These are phyloP conservation scores for Phytophthora fragariae DNA, from an alignment of 352 stramenopile species.

Conservation along the genomic window DNA sequence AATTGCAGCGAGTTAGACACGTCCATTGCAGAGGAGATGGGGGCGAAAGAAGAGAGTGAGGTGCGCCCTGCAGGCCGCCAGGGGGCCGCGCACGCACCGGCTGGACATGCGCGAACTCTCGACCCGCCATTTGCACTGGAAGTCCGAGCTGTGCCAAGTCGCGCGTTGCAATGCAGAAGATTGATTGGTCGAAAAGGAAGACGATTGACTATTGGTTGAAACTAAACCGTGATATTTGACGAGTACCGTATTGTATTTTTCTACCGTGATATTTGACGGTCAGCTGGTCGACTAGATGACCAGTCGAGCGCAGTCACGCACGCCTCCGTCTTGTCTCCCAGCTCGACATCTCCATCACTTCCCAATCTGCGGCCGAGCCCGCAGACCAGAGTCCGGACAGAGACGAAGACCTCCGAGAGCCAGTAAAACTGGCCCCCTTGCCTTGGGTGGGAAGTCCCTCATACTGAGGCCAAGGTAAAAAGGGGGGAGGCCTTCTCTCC, in stretches of 20 bases:
- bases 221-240: background rate
- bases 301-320: background rate
- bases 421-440: too few species aligned
- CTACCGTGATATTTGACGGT: slow-evolving; percentile 1
- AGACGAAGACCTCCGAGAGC: too few species aligned
- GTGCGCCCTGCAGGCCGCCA: background rate
- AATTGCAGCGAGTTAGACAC: slow-evolving; percentile 17
- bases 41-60: background rate
- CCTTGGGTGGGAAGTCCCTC: too few species aligned
- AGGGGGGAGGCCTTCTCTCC: too few species aligned
- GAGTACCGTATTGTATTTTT: background rate
- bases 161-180: background rate
- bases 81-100: slow-evolving; percentile 47
- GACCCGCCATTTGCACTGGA: slow-evolving; percentile 50
- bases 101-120: slow-evolving; percentile 84
- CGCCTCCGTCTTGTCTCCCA: slow-evolving; percentile 9
- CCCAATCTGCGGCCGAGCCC: too few species aligned
- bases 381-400: too few species aligned
- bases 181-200: slow-evolving; percentile 39
- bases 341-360: slow-evolving; percentile 1
- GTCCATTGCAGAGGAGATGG: slow-evolving; percentile 15
- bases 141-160: background rate
- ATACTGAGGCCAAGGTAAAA: too few species aligned
- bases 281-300: background rate
- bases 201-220: slow-evolving; percentile 11